Evolutionary conservation across 805 yeast species (phyloP), one percentile per base, ranked within the genome.

Genomic region (Kregervanrija fluxuum): DNA sequence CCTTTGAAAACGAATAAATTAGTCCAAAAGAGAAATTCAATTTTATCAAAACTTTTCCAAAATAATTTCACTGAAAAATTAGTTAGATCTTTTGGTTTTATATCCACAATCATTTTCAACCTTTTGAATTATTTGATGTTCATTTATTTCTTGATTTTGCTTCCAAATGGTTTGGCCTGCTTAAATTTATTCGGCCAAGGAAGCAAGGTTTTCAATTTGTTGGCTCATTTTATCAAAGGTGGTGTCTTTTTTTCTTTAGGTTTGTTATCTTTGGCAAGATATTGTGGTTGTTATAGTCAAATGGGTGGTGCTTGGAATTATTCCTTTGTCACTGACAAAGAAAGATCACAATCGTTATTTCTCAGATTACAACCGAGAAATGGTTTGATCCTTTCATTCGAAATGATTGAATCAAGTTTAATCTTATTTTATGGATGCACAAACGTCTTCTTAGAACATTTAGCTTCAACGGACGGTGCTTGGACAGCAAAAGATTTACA

Each of bases 141-240:
- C 40, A 63, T 79, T 39, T 80, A 71, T 52, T 75, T 80, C 42
- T 67, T 80, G 44, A 68, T 75, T 28, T 80, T 85, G 56, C 55
- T 82, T 13, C 63, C 69, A 41, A 67, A 73, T 11, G 81, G 80
- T 44, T 57, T 80, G 30, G 86, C 88, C 6, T 80, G 84, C 5
- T 84, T 85, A 37, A 76, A 74, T 43, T 59, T 82, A 35, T 63
- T 89, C 55, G 98, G 95, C 35, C 66, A 76, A 62, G 90, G 79
- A 3, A 58, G 54, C 11, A 69, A 69, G 15, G 82, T 90, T 11
- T 91, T 87, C 68, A 88, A 87, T 54, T 64, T 91, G 42, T 71
- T 91, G 46, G 99, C 99, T 1, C 99, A 91, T 65, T 87, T 88
- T 74, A 91, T 91, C 62, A 91, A 91, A 64, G 99, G 99, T 48